These are phyloP conservation scores for Zangia roseola DNA, from an alignment of 768 basidiomycete genomes.

Conservation along the genomic window DNA sequence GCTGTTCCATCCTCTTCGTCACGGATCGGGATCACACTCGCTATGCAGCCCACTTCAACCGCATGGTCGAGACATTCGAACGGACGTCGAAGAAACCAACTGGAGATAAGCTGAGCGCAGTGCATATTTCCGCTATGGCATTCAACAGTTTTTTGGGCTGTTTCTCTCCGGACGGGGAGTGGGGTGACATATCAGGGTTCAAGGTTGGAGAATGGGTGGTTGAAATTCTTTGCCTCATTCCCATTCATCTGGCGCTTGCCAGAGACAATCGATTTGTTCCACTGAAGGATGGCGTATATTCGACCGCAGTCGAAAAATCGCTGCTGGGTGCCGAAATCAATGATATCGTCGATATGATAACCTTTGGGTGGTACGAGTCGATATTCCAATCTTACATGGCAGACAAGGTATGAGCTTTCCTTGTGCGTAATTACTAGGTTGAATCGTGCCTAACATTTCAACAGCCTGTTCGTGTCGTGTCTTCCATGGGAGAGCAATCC, in stretches of 20 bases:
- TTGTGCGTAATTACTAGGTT: neutral
- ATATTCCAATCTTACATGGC: constrained; percentile 64
- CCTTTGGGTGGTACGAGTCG: constrained; percentile 66
- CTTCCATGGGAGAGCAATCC: constrained; percentile 69
- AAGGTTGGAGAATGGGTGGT: constrained; percentile 61
- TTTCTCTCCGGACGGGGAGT: constrained; percentile 12
- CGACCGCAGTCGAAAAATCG: constrained; percentile 48
- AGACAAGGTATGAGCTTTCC: constrained; percentile 38
- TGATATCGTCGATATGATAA: constrained; percentile 51
- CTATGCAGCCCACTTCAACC: constrained; percentile 42
- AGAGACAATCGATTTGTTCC: constrained; percentile 62
- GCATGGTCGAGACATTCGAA: constrained; percentile 49
- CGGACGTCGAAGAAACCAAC: constrained; percentile 50
- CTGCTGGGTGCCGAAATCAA: constrained; percentile 59
- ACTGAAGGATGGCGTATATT: constrained; percentile 54
- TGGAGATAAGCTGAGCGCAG: constrained; percentile 39
- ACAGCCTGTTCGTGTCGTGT: constrained; percentile 62
- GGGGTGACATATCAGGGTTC: constrained; percentile 36
- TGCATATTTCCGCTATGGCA: constrained; percentile 31
- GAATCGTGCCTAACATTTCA: neutral
- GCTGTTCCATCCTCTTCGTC: constrained; percentile 43
- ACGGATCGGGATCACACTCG: constrained; percentile 35
- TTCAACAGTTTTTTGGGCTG: constrained; percentile 24
- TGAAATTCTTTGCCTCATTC: constrained; percentile 59
- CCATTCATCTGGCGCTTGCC: constrained; percentile 62